Conservation (phyloP, 108 stramenopile genomes). For the Stephanodiscus minutulus region DNA sequence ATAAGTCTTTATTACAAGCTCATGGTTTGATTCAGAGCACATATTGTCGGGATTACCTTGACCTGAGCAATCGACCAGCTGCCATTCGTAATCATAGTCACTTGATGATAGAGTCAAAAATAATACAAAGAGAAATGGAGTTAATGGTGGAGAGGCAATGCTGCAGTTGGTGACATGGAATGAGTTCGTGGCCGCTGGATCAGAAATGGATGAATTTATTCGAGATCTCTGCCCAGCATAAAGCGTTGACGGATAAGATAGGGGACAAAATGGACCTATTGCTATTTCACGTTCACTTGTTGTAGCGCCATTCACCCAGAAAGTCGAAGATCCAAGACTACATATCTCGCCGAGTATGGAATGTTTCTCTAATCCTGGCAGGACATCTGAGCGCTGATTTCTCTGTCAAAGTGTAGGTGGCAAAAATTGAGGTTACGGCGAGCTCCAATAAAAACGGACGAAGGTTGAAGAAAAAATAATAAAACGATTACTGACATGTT, state of each 20-base stretch:
- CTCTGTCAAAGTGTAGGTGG: neutral
- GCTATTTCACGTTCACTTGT: slow-evolving; percentile 39
- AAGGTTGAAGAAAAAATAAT: neutral
- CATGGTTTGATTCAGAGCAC: neutral
- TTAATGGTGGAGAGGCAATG: slow-evolving; percentile 35
- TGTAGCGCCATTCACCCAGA: slow-evolving; percentile 45
- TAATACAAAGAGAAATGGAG: slow-evolving; percentile 33
- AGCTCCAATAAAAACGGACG: neutral
- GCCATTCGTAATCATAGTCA: neutral
- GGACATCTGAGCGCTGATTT: neutral
- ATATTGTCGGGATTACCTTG: slow-evolving; percentile 1
- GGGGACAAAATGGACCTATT: slow-evolving; percentile 25
- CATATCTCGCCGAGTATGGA: slow-evolving; percentile 23
- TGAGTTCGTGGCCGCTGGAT: slow-evolving; percentile 7
- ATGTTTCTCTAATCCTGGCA: slow-evolving; percentile 13
- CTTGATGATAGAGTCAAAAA: slow-evolving; percentile 25
- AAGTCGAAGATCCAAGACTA: slow-evolving; percentile 25
- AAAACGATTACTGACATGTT: neutral
- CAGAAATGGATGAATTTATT: slow-evolving; percentile 6
- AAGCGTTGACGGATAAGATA: slow-evolving; percentile 21
- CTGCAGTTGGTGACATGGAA: slow-evolving; percentile 38
- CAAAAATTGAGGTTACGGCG: neutral
- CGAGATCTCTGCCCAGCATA: slow-evolving; percentile 39
- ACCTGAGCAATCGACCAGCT: neutral
- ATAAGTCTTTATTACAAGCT: slow-evolving; percentile 19